Conservation (phyloP, 2,329 filamentous ascomycete species). For the Pestalotiopsis sp. region DNA sequence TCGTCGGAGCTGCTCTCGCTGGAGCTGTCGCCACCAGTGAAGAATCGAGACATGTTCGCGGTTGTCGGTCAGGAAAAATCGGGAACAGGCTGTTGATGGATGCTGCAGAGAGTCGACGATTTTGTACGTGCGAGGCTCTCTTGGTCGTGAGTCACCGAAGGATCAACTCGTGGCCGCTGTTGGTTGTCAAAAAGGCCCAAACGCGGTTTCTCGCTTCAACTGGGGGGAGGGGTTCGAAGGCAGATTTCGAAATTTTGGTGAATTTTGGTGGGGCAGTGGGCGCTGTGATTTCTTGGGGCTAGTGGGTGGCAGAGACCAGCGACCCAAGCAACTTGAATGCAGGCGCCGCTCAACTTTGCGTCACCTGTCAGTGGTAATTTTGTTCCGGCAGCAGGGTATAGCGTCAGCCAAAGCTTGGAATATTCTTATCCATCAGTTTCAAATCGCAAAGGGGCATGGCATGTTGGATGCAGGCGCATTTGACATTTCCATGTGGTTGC, state of each 20-base stretch:
- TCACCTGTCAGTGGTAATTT: not conserved
- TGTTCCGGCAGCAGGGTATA: too few species aligned
- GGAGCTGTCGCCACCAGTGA: conserved; percentile 91
- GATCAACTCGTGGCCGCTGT: conserved; percentile 3
- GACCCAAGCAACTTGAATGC: not conserved
- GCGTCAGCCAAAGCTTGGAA: too few species aligned
- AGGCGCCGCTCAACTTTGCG: not conserved
- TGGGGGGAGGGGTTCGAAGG: conserved; percentile 28
- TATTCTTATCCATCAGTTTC: too few species aligned
- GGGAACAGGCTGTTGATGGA: conserved; percentile 25
- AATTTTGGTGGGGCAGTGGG: conserved; percentile 27
- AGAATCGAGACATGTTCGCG: conserved; percentile 89
- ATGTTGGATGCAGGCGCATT: too few species aligned
- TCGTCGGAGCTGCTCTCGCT: conserved; percentile 95
- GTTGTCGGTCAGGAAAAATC: conserved; percentile 1
- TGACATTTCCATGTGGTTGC: too few species aligned
- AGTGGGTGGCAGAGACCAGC: not conserved
- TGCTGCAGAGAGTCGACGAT: conserved; percentile 16
- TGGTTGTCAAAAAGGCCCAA: not conserved
- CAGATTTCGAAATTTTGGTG: conserved; percentile 35
- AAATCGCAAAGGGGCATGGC: too few species aligned
- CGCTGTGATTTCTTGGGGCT: conserved; percentile 14
- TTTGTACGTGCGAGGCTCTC: not conserved
- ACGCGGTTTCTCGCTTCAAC: conserved; percentile 13
- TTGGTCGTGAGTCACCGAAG: conserved; percentile 9